These are phyloP conservation scores for Blepharisma japonicum DNA, from an alignment of 73 alveolate species.

Conservation along the genomic window DNA sequence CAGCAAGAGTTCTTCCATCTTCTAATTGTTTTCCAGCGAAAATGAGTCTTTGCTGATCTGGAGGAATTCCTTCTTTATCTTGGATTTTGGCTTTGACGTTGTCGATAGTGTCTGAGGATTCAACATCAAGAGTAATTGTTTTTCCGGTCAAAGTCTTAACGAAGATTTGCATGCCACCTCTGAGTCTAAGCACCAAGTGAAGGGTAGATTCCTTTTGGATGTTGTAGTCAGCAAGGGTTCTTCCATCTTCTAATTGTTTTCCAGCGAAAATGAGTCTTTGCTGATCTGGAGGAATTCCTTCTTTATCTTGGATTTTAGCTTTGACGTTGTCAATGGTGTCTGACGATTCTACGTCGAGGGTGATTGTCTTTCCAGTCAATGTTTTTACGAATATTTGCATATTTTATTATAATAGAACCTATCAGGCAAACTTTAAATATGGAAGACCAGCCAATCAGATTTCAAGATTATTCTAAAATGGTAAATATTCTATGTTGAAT, in stretches of 20 bases:
- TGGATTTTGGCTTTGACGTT: constrained; percentile 35
- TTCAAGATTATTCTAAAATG: no score
- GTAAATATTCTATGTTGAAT: no score
- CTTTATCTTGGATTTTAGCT: constrained; percentile 9
- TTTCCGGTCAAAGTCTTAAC: constrained; percentile 34
- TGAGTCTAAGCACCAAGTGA: not conserved
- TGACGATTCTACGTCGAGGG: constrained; percentile 11
- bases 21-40: constrained; percentile 44
- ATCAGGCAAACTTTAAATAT: no score
- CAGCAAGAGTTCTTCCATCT: constrained; percentile 37
- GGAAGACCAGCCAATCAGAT: no score
- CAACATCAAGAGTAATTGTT: constrained; percentile 40
- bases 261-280: constrained; percentile 39
- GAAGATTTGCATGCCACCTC: constrained; percentile 29
- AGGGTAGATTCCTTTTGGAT: constrained; percentile 33
- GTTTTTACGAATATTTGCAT: constrained; percentile 26
- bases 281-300: constrained; percentile 32
- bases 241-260: constrained; percentile 26
- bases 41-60: constrained; percentile 34
- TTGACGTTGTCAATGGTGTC: constrained; percentile 31
- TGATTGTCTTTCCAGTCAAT: constrained; percentile 31
- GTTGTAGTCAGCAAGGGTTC: constrained; percentile 30
- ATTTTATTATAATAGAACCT: no score
- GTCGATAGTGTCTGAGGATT: constrained; percentile 33
- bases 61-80: constrained; percentile 37